Evolutionary conservation across 441 rosid genomes (phyloP), one percentile per base, ranked within the genome.

Genomic region (Gossypium davidsonii): DNA sequence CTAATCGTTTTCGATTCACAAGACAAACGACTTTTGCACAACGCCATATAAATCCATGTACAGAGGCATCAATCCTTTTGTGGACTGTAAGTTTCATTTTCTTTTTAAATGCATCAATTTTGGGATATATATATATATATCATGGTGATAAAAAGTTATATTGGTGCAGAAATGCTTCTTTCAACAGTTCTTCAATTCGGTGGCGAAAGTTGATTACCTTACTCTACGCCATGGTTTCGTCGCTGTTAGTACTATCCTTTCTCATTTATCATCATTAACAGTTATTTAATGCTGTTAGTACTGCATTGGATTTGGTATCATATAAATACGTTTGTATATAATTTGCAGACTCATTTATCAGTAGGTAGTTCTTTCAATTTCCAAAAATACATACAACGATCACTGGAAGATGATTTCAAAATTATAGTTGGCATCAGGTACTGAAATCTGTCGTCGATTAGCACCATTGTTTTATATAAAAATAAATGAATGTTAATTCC

Each of bases 191-290:
- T 86, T 77, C 71, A 74, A 57, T 23, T 89, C 97, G 1, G 91
- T 91, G 25, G 94, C 88, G 0, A 91, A 88, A 84, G 86, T 88
- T 4, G 97, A 91, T 74, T 91, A 89, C 66, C 85, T 89, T 34
- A 91, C 97, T 3, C 74, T 91, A 7, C 97, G 97, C 58, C 97
- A 88, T 57, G 94, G 91, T 25, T 91, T 91, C 85, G 78, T 91
- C 21, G 25, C 83, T 62, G 94, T 91, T 60, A 68, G 83, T 73
- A 14, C 37, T 20, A 1, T 1, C 10, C 1, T 57, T 20, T 0
- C 55, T 20, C 17, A 25, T 25, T 25, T 25, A 25, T 25, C 28
- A 25, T 25, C 28, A 25, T 25, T 25, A 25, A 25, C 28, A 25
- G 28, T 25, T 25, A 25, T 25, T 25, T 25, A 25, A 25, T 25